A percentile compares a stretch with the other conserved stretches of the same genome.
phyloP scores from a whole-genome alignment of 1,284 basidiomycete genomes.

The Trichosporon coremiiforme region DNA sequence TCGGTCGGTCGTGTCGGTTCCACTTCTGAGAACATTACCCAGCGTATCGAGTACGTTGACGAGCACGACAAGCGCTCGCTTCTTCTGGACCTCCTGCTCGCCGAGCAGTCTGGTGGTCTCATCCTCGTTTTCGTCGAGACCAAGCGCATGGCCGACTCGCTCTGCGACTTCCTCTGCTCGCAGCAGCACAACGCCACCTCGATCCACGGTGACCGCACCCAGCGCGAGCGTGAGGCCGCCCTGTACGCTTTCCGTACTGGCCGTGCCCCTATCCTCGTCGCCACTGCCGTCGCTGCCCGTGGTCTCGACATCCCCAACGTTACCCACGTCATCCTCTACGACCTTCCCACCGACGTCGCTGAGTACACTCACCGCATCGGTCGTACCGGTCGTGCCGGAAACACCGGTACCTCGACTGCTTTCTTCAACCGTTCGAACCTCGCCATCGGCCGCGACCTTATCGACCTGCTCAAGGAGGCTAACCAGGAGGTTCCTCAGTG shows the following conservation, averaged over 20 bases:
- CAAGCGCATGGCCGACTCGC: conserved; percentile 97
- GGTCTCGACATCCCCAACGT: conserved; percentile 99
- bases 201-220: conserved; percentile 96
- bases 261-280: conserved; percentile 93
- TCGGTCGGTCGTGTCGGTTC: conserved; percentile 98
- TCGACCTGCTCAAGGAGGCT: conserved; percentile 92
- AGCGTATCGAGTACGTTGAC: conserved; percentile 98
- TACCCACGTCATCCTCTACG: conserved; percentile 93
- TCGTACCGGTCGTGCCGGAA: conserved; percentile 98
- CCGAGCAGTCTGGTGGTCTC: conserved; percentile 73
- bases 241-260: conserved; percentile 94
- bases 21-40: conserved; percentile 99
- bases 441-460: conserved; percentile 86
- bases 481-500: conserved; percentile 95
- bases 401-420: conserved; percentile 91
- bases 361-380: conserved; percentile 99
- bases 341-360: conserved; percentile 97
- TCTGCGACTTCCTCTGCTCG: conserved; percentile 91
- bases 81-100: conserved; percentile 87
- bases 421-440: conserved; percentile 93
- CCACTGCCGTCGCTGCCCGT: conserved; percentile 97
- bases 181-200: conserved; percentile 88
- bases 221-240: conserved; percentile 95
- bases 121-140: conserved; percentile 99
- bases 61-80: conserved; percentile 96